phyloP scores from a whole-genome alignment of 1,139 yeast species.

The Candida tropicalis region DNA sequence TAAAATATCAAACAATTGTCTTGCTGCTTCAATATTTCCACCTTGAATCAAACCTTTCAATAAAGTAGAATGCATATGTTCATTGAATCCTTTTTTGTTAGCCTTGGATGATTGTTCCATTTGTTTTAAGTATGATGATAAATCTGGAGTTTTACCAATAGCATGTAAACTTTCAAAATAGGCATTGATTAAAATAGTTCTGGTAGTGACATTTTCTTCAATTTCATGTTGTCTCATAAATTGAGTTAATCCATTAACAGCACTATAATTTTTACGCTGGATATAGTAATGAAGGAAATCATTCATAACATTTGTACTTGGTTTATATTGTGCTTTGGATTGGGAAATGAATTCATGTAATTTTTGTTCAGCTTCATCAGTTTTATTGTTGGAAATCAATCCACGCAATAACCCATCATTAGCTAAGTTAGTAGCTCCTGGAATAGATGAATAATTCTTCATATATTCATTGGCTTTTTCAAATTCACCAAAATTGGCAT shows the following conservation, averaged over 20 bases:
- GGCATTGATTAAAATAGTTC: conserved; percentile 62
- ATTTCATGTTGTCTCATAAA: conserved; percentile 45
- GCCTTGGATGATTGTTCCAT: conserved; percentile 44
- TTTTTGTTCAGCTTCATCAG: conserved; percentile 38
- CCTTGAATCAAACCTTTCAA: conserved; percentile 58
- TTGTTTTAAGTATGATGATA: conserved; percentile 41
- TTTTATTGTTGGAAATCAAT: conserved; percentile 29
- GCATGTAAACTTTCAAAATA: conserved; percentile 51
- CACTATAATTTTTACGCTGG: conserved; percentile 32
- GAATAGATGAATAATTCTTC: conserved; percentile 20
- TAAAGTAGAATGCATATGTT: conserved; percentile 54
- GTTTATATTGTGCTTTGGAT: conserved; percentile 32
- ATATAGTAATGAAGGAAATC: conserved; percentile 38
- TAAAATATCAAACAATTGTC: conserved; percentile 45
- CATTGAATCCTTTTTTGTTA: conserved; percentile 46
- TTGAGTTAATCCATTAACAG: conserved; percentile 41
- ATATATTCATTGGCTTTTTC: conserved; percentile 36
- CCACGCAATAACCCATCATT: conserved; percentile 43
- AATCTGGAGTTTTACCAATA: conserved; percentile 48
- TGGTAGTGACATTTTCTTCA: conserved; percentile 65
- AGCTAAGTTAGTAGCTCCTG: conserved; percentile 30
- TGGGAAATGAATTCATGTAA: conserved; percentile 28
- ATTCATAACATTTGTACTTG: conserved; percentile 40
- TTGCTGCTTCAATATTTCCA: conserved; percentile 53
- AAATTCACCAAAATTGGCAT: conserved; percentile 37